Percentiles rank a stretch among this genome's conserved stretches.
These are phyloP conservation scores for Saccharomycopsis babjevae DNA, from an alignment of 805 yeast species.

Conservation along the genomic window DNA sequence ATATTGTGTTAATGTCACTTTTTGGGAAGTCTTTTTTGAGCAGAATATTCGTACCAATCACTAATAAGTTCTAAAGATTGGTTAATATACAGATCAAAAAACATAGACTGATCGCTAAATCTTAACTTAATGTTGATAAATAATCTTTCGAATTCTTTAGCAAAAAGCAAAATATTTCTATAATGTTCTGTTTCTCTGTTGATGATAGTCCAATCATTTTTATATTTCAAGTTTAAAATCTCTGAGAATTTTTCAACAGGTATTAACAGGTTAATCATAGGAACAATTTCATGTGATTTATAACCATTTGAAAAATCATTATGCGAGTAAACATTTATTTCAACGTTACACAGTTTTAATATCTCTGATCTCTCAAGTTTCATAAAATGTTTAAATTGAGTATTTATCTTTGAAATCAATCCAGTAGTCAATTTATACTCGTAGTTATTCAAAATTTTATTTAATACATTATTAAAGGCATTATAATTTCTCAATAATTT, in stretches of 20 bases:
- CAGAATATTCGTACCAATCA: background rate
- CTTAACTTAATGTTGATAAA: background rate
- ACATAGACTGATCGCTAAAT: background rate
- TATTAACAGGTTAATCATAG: background rate
- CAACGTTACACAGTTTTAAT: background rate
- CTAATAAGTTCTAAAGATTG: background rate
- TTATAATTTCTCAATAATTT: background rate
- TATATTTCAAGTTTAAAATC: background rate
- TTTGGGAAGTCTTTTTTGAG: background rate
- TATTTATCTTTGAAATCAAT: background rate
- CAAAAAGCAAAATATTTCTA: background rate
- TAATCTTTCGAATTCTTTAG: background rate
- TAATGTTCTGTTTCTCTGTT: background rate
- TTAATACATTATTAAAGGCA: background rate
- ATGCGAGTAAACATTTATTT: background rate
- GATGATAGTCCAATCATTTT: background rate
- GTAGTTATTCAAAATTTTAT: background rate
- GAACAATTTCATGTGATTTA: background rate
- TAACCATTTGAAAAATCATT: background rate
- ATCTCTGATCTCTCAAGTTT: background rate
- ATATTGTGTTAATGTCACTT: background rate
- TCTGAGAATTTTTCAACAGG: background rate
- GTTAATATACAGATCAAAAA: background rate
- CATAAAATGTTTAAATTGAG: background rate
- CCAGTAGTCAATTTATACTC: constrained; percentile 2